Conservation (phyloP, 768 basidiomycete genomes). For the Amanita pseudoporphyria region DNA sequence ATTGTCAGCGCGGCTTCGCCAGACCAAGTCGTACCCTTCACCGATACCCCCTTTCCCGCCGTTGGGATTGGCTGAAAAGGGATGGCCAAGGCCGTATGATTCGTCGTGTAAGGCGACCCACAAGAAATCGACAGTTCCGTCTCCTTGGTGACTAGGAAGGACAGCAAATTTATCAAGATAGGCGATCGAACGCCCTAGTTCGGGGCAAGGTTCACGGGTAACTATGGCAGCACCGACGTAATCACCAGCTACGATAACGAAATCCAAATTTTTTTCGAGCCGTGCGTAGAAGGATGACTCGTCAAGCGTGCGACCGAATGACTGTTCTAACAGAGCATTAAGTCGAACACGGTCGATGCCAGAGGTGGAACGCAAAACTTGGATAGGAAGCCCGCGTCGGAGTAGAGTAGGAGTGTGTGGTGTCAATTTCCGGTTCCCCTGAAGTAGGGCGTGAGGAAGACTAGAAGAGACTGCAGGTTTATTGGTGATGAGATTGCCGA, state of each 20-base stretch:
- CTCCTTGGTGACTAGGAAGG: conserved; percentile 88
- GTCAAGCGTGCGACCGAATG: conserved; percentile 71
- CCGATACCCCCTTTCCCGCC: conserved; percentile 87
- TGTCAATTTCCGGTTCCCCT: conserved; percentile 78
- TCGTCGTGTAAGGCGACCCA: conserved; percentile 99
- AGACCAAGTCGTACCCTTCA: conserved; percentile 89
- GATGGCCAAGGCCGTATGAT: conserved; percentile 91
- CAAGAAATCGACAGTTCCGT: conserved; percentile 97
- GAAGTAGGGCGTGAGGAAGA: conserved; percentile 86
- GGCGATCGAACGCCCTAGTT: conserved; percentile 44
- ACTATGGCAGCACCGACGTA: conserved; percentile 94
- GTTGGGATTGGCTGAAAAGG: conserved; percentile 91
- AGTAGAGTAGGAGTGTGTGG: conserved; percentile 89
- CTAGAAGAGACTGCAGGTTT: conserved; percentile 95
- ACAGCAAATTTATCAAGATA: conserved; percentile 99
- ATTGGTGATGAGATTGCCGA: conserved; percentile 96
- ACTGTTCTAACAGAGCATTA: conserved; percentile 76
- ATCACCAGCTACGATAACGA: conserved; percentile 89
- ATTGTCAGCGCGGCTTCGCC: conserved; percentile 89
- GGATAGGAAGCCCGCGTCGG: conserved; percentile 80
- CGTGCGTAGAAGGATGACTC: conserved; percentile 69
- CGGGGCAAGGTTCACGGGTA: conserved; percentile 48
- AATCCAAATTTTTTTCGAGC: conserved; percentile 72
- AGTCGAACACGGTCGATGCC: conserved; percentile 71
- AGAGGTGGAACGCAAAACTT: conserved; percentile 59